Evolutionary conservation across 345 rosid species (phyloP).

Genomic region (Brassica cretica): DNA sequence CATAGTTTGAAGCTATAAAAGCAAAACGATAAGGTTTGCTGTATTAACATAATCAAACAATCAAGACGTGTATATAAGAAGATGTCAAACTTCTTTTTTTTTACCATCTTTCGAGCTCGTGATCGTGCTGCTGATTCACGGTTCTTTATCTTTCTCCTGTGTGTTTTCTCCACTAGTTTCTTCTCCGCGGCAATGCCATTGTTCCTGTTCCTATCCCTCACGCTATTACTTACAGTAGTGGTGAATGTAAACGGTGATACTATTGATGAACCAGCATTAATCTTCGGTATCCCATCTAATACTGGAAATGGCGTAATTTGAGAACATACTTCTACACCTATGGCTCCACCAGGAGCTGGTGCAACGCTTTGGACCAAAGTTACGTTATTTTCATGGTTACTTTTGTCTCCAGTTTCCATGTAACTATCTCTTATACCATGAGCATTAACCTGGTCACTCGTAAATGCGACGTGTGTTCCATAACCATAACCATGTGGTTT

Average conservation of each 20-base stretch:
- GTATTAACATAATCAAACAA: background rate
- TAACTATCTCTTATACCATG: conserved; percentile 56
- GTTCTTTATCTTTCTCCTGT: conserved; percentile 88
- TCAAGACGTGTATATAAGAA: background rate
- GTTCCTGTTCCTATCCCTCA: conserved; percentile 55
- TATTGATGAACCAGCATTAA: conserved; percentile 64
- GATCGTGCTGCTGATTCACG: conserved; percentile 94
- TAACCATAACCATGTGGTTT: conserved; percentile 48
- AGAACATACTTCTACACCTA: conserved; percentile 32
- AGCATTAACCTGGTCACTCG: conserved; percentile 41
- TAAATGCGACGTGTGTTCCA: conserved; percentile 45
- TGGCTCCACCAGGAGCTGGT: conserved; percentile 47
- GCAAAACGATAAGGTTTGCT: conserved; percentile 3
- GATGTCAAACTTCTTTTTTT: background rate
- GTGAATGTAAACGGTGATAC: conserved; percentile 61
- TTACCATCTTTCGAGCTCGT: conserved; percentile 90
- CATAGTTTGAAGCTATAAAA: conserved; percentile 63
- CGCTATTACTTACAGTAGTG: conserved; percentile 45
- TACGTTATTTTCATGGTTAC: conserved; percentile 36
- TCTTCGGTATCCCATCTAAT: conserved; percentile 62
- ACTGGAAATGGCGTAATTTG: conserved; percentile 53
- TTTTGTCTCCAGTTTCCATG: conserved; percentile 49
- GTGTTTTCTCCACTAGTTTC: conserved; percentile 73
- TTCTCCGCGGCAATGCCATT: conserved; percentile 40
- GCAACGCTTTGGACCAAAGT: conserved; percentile 45